A percentile compares a stretch with the other conserved stretches of the same genome.
Conservation (phyloP, 805 yeast species). For the Candida quercuum region DNA sequence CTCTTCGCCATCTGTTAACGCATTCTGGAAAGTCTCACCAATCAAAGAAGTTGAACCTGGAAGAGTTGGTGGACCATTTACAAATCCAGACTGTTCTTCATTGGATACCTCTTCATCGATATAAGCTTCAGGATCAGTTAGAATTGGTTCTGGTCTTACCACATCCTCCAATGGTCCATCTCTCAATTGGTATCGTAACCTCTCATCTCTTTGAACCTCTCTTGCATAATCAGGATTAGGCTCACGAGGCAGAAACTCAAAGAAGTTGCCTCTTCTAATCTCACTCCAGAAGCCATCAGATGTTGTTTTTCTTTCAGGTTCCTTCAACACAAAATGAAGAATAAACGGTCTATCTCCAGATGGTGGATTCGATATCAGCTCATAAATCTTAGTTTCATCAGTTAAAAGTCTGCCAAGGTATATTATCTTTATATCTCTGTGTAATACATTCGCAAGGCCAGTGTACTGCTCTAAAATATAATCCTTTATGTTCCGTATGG, state of each 20-base stretch:
- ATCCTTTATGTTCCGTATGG: slow-evolving; percentile 17
- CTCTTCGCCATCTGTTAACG: slow-evolving; percentile 20
- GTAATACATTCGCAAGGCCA: slow-evolving; percentile 2
- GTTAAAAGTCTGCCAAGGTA: slow-evolving; percentile 20
- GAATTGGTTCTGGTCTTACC: background rate
- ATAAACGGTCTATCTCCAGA: slow-evolving; percentile 3
- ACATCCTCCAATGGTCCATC: background rate
- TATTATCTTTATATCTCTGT: slow-evolving; percentile 20
- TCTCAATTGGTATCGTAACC: slow-evolving; percentile 19
- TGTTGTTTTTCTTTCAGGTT: slow-evolving; percentile 9
- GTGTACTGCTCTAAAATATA: slow-evolving; percentile 22
- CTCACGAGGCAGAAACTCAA: slow-evolving; percentile 27
- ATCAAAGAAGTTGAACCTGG: slow-evolving; percentile 17
- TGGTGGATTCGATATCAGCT: slow-evolving; percentile 9
- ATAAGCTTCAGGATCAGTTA: background rate
- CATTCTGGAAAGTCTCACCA: slow-evolving; percentile 18
- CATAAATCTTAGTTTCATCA: slow-evolving; percentile 15
- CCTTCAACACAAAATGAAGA: slow-evolving; percentile 19
- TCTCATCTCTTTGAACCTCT: slow-evolving; percentile 21
- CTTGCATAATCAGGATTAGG: slow-evolving; percentile 23
- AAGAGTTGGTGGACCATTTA: slow-evolving; percentile 1
- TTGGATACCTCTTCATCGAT: background rate
- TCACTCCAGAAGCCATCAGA: slow-evolving; percentile 24
- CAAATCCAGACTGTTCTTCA: background rate
- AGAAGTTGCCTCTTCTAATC: slow-evolving; percentile 19